phyloP scores from a whole-genome alignment of 305 asterid species.

The Plantago lanceolata region DNA sequence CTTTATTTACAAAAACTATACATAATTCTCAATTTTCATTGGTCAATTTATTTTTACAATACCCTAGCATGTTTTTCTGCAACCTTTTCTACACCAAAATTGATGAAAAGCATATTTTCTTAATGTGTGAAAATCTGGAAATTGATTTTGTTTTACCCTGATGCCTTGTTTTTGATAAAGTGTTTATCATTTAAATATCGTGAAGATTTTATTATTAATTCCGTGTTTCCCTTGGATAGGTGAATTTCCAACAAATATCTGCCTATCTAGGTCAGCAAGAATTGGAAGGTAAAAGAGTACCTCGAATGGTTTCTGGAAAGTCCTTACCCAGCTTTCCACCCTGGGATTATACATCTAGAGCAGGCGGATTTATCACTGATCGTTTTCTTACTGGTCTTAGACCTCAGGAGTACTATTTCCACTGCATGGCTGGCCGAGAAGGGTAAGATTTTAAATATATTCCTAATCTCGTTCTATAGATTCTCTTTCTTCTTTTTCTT shows the following conservation, averaged over 20 bases:
- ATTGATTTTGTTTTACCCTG: neutral
- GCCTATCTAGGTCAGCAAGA: conserved; percentile 95
- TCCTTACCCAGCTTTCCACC: conserved; percentile 91
- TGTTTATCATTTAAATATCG: neutral
- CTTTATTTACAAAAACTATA: no score
- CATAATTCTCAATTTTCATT: no score
- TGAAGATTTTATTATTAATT: conserved; percentile 15
- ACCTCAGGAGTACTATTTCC: conserved; percentile 95
- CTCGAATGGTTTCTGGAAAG: conserved; percentile 98
- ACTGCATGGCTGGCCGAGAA: conserved; percentile 99
- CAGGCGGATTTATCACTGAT: conserved; percentile 95
- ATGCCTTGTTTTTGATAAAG: conserved; percentile 16
- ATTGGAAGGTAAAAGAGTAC: conserved; percentile 97
- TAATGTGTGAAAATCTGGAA: neutral
- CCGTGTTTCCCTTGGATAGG: conserved; percentile 42
- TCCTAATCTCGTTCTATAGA: conserved; percentile 5
- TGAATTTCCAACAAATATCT: conserved; percentile 96
- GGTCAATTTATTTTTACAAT: no score
- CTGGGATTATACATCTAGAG: conserved; percentile 93
- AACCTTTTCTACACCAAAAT: no score
- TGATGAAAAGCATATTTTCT: no score
- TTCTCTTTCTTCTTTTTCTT: conserved; percentile 4
- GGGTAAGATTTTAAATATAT: conserved; percentile 53
- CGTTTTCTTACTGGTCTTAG: conserved; percentile 96
- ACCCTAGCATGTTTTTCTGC: no score